Conservation (phyloP, 129 eudicot genomes). For the Calendula officinalis region DNA sequence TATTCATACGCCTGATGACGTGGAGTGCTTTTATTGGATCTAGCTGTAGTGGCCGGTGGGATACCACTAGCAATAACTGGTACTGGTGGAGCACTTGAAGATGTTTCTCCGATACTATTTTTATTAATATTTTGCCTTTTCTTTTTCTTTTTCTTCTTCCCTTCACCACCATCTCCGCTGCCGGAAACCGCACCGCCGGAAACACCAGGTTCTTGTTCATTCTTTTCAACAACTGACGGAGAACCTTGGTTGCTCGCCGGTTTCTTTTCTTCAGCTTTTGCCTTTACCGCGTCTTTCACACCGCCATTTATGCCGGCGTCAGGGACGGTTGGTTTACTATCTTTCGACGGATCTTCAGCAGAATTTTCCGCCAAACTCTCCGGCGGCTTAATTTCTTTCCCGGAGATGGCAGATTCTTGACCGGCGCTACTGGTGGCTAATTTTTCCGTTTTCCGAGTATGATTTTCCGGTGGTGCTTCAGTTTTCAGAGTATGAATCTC, state of each 20-base stretch:
- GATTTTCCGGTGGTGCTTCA: constrained; percentile 30
- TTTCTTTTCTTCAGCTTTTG: constrained; percentile 41
- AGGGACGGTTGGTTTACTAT: background rate
- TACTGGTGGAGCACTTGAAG: constrained; percentile 26
- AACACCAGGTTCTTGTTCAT: constrained; percentile 12
- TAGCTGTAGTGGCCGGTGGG: constrained; percentile 1
- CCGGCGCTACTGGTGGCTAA: background rate
- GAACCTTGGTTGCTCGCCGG: constrained; percentile 25
- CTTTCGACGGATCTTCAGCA: constrained; percentile 12
- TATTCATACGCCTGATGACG: constrained; percentile 36
- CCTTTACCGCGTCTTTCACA: constrained; percentile 16
- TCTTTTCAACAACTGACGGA: constrained; percentile 25
- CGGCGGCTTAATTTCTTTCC: constrained; percentile 20
- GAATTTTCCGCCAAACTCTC: constrained; percentile 2
- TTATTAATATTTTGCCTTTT: constrained; percentile 36
- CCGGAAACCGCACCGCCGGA: constrained; percentile 14
- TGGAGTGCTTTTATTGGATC: constrained; percentile 43
- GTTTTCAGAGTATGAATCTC: constrained; percentile 3
- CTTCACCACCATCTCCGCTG: constrained; percentile 23
- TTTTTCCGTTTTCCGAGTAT: constrained; percentile 20
- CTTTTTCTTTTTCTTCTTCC: constrained; percentile 52
- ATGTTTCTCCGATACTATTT: constrained; percentile 1
- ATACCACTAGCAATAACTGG: constrained; percentile 20
- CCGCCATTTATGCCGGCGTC: constrained; percentile 5
- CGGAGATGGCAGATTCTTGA: constrained; percentile 4